Conservation (phyloP, 2,329 filamentous ascomycete genomes). For the Arthrobotrys megalospora region DNA sequence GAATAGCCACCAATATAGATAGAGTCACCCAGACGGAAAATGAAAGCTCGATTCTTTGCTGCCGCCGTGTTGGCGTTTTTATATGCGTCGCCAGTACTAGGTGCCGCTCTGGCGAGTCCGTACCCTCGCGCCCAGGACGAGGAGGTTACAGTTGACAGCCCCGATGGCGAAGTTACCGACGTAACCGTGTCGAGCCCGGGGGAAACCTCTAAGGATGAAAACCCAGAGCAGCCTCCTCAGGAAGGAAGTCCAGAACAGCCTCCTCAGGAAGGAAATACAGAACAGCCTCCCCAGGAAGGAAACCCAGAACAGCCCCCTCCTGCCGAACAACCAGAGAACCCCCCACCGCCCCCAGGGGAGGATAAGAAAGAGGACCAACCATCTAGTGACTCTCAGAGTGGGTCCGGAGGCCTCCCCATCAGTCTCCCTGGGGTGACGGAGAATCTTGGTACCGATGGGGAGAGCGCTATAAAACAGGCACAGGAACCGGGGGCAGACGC, state of each 20-base stretch:
- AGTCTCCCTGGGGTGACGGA: background rate
- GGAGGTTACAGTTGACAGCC: slow-evolving; percentile 8
- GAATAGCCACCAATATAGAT: background rate
- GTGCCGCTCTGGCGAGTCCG: slow-evolving; percentile 25
- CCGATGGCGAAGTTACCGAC: slow-evolving; percentile 15
- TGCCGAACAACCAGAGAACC: background rate
- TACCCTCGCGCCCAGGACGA: slow-evolving; percentile 29
- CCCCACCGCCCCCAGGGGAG: background rate
- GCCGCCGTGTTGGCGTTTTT: slow-evolving; percentile 40
- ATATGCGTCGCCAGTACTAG: slow-evolving; percentile 40
- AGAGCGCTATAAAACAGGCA: background rate
- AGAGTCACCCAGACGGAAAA: background rate
- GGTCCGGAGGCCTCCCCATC: background rate
- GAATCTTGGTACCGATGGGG: background rate
- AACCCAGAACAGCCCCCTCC: background rate
- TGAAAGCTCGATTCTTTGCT: slow-evolving; percentile 22
- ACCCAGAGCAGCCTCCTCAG: background rate
- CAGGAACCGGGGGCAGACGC: background rate
- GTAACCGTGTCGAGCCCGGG: background rate
- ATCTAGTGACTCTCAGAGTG: too few relatives aligned
- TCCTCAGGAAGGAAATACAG: background rate
- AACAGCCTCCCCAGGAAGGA: background rate
- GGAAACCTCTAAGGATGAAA: background rate
- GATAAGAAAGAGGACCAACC: background rate
- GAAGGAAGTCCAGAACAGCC: background rate